These are phyloP conservation scores for Clarireedia hainanense DNA, from an alignment of 2,329 filamentous ascomycete genomes.

Conservation along the genomic window DNA sequence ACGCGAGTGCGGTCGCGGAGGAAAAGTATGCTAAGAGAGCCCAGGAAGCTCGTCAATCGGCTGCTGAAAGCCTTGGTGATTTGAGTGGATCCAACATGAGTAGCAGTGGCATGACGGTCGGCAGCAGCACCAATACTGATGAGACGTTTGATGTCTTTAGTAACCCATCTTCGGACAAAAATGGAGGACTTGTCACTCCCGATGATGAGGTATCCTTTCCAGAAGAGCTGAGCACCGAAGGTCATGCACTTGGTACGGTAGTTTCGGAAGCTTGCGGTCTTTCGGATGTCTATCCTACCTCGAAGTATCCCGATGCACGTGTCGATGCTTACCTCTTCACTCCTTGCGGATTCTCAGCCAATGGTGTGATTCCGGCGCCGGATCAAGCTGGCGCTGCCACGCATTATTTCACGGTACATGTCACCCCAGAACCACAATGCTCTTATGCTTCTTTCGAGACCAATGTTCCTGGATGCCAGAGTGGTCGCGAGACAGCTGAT, in stretches of 20 bases:
- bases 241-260: slow-evolving; percentile 84
- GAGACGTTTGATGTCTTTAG: slow-evolving; percentile 74
- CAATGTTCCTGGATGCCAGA: slow-evolving; percentile 86
- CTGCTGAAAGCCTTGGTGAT: slow-evolving; percentile 50
- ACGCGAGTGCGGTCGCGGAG: slow-evolving; percentile 86
- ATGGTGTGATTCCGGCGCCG: slow-evolving; percentile 83
- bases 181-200: slow-evolving; percentile 49
- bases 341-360: slow-evolving; percentile 94
- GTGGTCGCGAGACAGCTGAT: slow-evolving; percentile 78
- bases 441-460: slow-evolving; percentile 98
- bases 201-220: slow-evolving; percentile 52
- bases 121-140: slow-evolving; percentile 35
- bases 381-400: slow-evolving; percentile 40
- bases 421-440: slow-evolving; percentile 93
- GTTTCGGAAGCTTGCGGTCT: slow-evolving; percentile 87
- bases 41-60: slow-evolving; percentile 52
- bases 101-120: slow-evolving; percentile 35
- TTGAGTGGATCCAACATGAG: slow-evolving; percentile 40
- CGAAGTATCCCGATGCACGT: slow-evolving; percentile 82
- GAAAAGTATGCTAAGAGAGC: slow-evolving; percentile 65
- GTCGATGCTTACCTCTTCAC: slow-evolving; percentile 96
- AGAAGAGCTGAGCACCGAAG: slow-evolving; percentile 80
- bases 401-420: slow-evolving; percentile 98
- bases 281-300: slow-evolving; percentile 77
- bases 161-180: slow-evolving; percentile 57